Evolutionary conservation across 805 yeast species (phyloP), one percentile per base, ranked within the genome.

Genomic region (Candida silvatica): DNA sequence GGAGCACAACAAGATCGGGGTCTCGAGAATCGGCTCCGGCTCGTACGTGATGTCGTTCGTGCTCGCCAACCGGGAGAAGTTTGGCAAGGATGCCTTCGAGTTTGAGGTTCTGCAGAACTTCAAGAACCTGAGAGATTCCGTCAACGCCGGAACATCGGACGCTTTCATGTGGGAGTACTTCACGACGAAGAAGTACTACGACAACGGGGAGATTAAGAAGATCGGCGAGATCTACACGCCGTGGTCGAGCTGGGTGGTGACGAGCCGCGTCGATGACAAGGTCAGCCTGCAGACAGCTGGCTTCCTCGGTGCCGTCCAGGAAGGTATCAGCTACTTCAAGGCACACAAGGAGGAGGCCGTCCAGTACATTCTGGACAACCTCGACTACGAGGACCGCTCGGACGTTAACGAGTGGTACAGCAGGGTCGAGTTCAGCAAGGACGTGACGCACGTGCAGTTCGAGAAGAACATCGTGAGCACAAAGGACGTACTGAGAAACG

Each of bases 101-200:
- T 80, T 74, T 52, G 76, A 74, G 16, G 62, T 80, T 14, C 63
- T 78, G 43, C 65, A 76, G 44, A 83, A 71, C 41, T 87, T 87
- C 61, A 69, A 71, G 50, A 83, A 81, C 50, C 66, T 87, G 48
- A 68, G 97, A 42, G 84, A 75, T 42, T 77, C 87, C 2, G 97
- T 87, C 26, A 85, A 85, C 58, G 59, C 61, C 17, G 57, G 55
- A 20, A 53, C 66, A 16, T 66, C 79, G 24, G 96, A 87, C 51
- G 94, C 90, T 2, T 87, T 87, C 58, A 82, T 88, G 95, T 87
- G 97, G 97, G 97, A 87, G 51, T 71, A 82, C 58, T 87, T 87
- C 64, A 87, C 97, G 1, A 76, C 88, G 23, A 87, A 87, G 52
- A 75, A 74, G 53, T 87, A 83, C 61, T 85, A 82, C 55, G 95